Base-by-base conservation (phyloP, 2,329 filamentous ascomycete species). In the Pseudocercospora eumusae region DNA sequence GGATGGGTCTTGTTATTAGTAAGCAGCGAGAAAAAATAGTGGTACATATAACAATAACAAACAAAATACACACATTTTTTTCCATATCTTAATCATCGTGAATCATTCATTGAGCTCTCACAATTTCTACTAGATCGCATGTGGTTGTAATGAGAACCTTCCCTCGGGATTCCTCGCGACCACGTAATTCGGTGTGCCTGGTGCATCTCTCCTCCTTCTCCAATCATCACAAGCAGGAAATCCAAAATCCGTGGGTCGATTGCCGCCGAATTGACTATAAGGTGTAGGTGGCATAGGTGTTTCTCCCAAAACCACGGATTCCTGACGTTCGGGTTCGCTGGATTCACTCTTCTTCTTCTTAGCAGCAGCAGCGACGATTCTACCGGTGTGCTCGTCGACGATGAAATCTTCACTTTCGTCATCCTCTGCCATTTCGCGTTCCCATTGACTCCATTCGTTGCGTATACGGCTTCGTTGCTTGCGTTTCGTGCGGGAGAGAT, bases 371-470 rank as follows among this genome's bases (percentile, higher is more conserved):
- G 27, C 27, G 3, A 63, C 31, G 23, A 63, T 57, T 23, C 61
- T 56, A 13, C 61, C 61, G 8, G 47, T 52, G 25, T 33, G 57
- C 28, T 45, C 28, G 21, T 63, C 52, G 44, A 60, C 55, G 15
- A 57, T 63, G 18, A 50, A 63, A 8, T 45, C 44, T 5, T 63
- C 56, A 18, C 57, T 57, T 11, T 53, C 57, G 2, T 56, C 57
- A 40, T 63, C 61, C 40, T 56, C 44, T 11, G 57, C 52, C 53
- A 60, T 50, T 18, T 59, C 61, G 50, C 42, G 59, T 23, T 63
- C 57, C 61, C 61, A 63, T 28, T 60, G 52, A 31, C 56, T 53
- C 61, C 56, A 63, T 44, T 63, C 61, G 44, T 56, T 59, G 21
- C 23, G 18, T 9, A 59, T 15, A 15, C 52, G 61, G 23, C 52